These are phyloP conservation scores for Salpingoeca rosetta DNA, from an alignment of 78 protist species.

Conservation along the genomic window DNA sequence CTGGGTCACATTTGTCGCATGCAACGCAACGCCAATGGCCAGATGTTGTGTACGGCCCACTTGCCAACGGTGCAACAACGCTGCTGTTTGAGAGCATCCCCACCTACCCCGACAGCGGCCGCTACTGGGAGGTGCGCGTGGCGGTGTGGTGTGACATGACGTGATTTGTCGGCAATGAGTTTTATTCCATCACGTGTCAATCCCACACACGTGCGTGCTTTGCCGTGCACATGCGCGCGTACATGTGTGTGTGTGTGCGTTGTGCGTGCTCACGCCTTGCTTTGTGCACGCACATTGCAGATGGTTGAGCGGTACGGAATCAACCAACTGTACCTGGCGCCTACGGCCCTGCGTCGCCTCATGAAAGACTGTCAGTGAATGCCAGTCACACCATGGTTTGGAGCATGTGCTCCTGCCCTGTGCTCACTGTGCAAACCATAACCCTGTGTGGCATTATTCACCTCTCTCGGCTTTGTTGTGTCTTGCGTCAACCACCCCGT, in stretches of 20 bases:
- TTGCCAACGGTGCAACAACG: constrained; percentile 76
- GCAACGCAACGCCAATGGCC: not conserved
- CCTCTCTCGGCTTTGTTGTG: not conserved
- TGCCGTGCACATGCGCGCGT: constrained; percentile 90
- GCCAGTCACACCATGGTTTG: too few relatives aligned
- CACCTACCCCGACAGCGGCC: constrained; percentile 60
- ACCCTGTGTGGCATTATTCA: constrained; percentile 52
- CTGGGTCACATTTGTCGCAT: not conserved
- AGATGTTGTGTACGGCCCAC: constrained; percentile 84
- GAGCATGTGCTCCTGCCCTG: too few relatives aligned
- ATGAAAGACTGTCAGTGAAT: too few relatives aligned
- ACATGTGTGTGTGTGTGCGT: constrained; percentile 39
- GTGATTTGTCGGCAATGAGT: too few relatives aligned
- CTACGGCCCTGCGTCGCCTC: constrained; percentile 83
- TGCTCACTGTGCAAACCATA: constrained; percentile 95
- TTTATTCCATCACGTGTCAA: too few relatives aligned
- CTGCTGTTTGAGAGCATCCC: constrained; percentile 85
- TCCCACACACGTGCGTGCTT: constrained; percentile 58
- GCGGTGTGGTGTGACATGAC: constrained; percentile 61
- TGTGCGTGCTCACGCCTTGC: too few relatives aligned
- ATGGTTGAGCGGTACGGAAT: constrained; percentile 65
- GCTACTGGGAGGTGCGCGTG: constrained; percentile 59
- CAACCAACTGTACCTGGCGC: constrained; percentile 84
- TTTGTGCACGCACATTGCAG: too few relatives aligned
- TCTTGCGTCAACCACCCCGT: not conserved